A percentile compares a stretch with the other conserved stretches of the same genome.
Conservation (phyloP, 192 early-diverging fungal genomes). For the Coemansia sp. region DNA sequence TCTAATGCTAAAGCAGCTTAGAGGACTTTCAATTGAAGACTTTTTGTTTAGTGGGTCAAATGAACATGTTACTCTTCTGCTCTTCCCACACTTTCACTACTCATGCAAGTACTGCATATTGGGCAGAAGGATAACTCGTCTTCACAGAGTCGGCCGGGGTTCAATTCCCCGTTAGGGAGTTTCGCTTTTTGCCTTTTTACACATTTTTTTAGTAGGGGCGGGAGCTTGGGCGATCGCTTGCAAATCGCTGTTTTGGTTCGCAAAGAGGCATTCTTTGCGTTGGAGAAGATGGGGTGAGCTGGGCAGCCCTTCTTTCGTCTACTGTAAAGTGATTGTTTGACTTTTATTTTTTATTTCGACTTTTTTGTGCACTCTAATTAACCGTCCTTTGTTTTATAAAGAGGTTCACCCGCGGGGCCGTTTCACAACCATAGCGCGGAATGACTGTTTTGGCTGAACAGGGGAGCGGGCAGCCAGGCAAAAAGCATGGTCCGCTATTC, state of each 20-base stretch:
- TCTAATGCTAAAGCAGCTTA: no score
- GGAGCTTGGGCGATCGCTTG: not conserved
- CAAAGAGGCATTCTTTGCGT: not conserved
- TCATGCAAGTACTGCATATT: no score
- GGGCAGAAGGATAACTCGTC: no score
- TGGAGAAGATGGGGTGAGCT: not conserved
- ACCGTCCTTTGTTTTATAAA: not conserved
- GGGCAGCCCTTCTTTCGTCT: not conserved
- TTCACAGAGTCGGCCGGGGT: no score
- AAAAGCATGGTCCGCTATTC: slow-evolving; percentile 18
- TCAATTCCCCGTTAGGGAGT: no score
- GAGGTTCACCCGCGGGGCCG: not conserved
- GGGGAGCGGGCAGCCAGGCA: slow-evolving; percentile 4
- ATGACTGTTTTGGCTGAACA: slow-evolving; percentile 14
- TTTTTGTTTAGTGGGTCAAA: no score
- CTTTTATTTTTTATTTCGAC: not conserved
- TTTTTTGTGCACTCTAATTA: not conserved
- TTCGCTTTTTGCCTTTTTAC: no score
- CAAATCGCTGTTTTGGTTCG: slow-evolving; percentile 1
- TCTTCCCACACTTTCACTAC: no score
- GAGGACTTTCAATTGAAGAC: no score
- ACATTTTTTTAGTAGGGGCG: not conserved
- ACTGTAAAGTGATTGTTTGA: not conserved
- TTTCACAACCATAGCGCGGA: slow-evolving; percentile 5
- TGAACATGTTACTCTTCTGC: no score